phyloP scores from a whole-genome alignment of 2,329 filamentous ascomycete species.

The Lasiodiplodia citricola region DNA sequence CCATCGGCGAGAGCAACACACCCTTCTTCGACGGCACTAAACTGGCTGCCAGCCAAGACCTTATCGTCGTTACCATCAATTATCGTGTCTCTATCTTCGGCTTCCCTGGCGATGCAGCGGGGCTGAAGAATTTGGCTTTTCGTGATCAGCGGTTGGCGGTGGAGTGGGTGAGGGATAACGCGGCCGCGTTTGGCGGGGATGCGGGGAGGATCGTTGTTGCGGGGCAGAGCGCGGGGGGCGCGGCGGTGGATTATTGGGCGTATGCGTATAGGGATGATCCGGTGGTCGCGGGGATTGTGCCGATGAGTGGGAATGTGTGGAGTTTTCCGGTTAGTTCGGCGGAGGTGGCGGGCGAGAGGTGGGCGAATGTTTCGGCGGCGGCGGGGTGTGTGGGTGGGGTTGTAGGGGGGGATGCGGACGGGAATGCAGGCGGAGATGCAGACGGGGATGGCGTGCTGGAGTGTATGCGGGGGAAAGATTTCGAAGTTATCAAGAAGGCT shows the following conservation, averaged over 20 bases:
- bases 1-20: constrained; percentile 15
- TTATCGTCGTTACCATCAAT: constrained; percentile 33
- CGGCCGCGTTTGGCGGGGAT: constrained; percentile 52
- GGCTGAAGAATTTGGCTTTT: constrained; percentile 42
- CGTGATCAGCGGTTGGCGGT: constrained; percentile 46
- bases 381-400: constrained; percentile 41
- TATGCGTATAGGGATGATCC: constrained; percentile 56
- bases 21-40: constrained; percentile 14
- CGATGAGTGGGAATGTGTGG: constrained; percentile 54
- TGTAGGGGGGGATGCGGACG: too few species aligned
- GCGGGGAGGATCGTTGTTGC: constrained; percentile 50
- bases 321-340: constrained; percentile 38
- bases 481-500: constrained; percentile 33
- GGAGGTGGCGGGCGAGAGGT: constrained; percentile 34
- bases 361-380: constrained; percentile 46
- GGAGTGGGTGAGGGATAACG: constrained; percentile 49
- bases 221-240: constrained; percentile 29
- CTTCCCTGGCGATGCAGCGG: constrained; percentile 29
- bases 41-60: constrained; percentile 28
- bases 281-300: constrained; percentile 55
- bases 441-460: constrained; percentile 36
- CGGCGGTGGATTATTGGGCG: constrained; percentile 51
- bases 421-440: too few species aligned
- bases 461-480: constrained; percentile 43
- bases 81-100: constrained; percentile 47